Percentiles rank a stretch among this genome's conserved stretches.
Conservation (phyloP, 306 rosid genomes). For the Medicago arabica region DNA sequence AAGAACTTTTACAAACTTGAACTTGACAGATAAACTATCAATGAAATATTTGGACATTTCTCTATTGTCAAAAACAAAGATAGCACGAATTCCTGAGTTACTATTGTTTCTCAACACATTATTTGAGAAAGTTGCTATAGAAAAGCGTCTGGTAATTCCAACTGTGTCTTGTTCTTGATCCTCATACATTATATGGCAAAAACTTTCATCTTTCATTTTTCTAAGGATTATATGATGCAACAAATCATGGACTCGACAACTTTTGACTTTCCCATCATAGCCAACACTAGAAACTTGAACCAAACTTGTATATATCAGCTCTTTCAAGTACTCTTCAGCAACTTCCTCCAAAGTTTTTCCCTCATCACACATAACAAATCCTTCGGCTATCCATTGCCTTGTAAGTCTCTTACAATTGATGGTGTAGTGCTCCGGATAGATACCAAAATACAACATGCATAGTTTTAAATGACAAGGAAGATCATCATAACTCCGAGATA, state of each 20-base stretch:
- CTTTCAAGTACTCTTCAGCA: conserved; percentile 31
- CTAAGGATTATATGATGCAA: conserved; percentile 15
- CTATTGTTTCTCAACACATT: not conserved
- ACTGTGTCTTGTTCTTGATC: not conserved
- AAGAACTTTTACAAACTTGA: conserved; percentile 34
- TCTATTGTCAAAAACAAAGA: conserved; percentile 10
- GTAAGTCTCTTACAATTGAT: conserved; percentile 22
- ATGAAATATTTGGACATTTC: not conserved
- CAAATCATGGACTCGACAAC: conserved; percentile 35
- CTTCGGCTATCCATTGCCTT: conserved; percentile 47
- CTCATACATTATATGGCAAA: conserved; percentile 22
- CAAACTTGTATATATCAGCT: conserved; percentile 42
- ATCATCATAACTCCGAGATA: conserved; percentile 39
- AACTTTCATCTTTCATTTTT: conserved; percentile 18
- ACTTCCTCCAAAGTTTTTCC: conserved; percentile 24
- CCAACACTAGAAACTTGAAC: conserved; percentile 21
- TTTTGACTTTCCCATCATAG: conserved; percentile 27
- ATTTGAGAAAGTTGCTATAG: not conserved
- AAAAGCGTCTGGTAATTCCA: conserved; percentile 34
- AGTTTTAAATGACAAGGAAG: conserved; percentile 32
- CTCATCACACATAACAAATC: conserved; percentile 4
- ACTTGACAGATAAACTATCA: not conserved
- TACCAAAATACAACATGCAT: conserved; percentile 41
- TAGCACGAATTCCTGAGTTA: conserved; percentile 20
- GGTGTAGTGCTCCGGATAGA: conserved; percentile 41